These are phyloP conservation scores for Rhodotorula kratochvilovae DNA, from an alignment of 768 basidiomycete genomes.

Conservation along the genomic window DNA sequence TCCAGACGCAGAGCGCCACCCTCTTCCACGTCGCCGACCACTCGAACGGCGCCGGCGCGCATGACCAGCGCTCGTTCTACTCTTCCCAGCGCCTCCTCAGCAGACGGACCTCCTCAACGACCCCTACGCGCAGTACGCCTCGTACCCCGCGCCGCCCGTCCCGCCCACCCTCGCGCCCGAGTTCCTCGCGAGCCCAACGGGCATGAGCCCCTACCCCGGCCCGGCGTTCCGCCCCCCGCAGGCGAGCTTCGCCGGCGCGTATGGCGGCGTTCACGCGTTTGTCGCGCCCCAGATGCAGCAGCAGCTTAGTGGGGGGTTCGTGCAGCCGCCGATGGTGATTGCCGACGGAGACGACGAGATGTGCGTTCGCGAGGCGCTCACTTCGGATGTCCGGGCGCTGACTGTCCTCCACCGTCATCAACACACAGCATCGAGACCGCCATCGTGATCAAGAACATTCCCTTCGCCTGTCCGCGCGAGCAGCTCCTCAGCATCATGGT, in stretches of 20 bases:
- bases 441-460: constrained; percentile 99
- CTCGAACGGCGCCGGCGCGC: background rate
- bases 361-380: background rate
- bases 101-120: background rate
- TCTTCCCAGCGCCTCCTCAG: background rate
- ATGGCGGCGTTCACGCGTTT: background rate
- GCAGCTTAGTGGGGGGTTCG: background rate
- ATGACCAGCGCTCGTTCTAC: background rate
- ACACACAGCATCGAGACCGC: constrained; percentile 74
- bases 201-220: constrained; percentile 4
- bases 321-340: background rate
- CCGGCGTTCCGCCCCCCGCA: background rate
- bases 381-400: too few relatives aligned
- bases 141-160: background rate
- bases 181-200: constrained; percentile 2
- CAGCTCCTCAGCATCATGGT: constrained; percentile 95
- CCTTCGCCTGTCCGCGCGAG: constrained; percentile 96
- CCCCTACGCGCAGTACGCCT: background rate
- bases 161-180: background rate
- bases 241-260: background rate
- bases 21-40: background rate
- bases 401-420: background rate
- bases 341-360: background rate
- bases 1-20: constrained; percentile 9
- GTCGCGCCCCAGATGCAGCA: background rate